These are phyloP conservation scores for Ophiostoma montium DNA, from an alignment of 2,329 filamentous ascomycete species.

Conservation along the genomic window DNA sequence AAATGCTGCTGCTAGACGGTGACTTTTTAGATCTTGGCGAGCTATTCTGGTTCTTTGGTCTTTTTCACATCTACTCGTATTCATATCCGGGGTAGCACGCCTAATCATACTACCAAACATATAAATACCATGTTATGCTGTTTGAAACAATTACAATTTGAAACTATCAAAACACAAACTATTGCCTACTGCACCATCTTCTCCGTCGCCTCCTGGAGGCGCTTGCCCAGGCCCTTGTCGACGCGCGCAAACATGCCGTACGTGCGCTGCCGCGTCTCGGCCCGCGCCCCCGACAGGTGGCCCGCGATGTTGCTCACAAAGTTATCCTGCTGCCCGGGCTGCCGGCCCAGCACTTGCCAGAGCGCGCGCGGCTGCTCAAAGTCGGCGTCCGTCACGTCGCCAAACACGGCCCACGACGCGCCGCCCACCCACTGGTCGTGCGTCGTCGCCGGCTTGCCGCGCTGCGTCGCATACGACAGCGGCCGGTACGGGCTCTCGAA, in stretches of 20 bases:
- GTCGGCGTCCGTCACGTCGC: constrained; percentile 31
- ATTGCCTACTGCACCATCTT: constrained; percentile 18
- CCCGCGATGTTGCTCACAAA: constrained; percentile 45
- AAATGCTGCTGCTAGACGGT: constrained; percentile 13
- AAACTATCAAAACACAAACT: neutral
- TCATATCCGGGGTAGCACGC: no score
- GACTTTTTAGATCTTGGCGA: no score
- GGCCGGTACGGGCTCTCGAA: constrained; percentile 38
- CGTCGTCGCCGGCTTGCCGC: constrained; percentile 25
- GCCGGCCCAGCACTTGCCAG: constrained; percentile 34
- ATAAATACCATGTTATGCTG: neutral
- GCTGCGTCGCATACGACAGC: constrained; percentile 25
- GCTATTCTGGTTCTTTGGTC: no score
- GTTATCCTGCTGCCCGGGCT: constrained; percentile 44
- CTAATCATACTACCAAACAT: neutral
- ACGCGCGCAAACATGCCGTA: constrained; percentile 48
- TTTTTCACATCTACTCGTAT: no score
- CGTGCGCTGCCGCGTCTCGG: constrained; percentile 40
- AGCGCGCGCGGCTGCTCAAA: constrained; percentile 34
- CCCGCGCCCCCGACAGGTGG: constrained; percentile 38
- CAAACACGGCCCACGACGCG: constrained; percentile 28
- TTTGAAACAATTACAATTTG: neutral
- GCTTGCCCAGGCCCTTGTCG: constrained; percentile 35
- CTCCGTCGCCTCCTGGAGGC: constrained; percentile 40
- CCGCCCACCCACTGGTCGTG: constrained; percentile 35